Percentiles rank a stretch among this genome's conserved stretches.
Evolutionary conservation across 2,329 filamentous ascomycete species (phyloP).

Genomic region (Clonostachys solani): DNA sequence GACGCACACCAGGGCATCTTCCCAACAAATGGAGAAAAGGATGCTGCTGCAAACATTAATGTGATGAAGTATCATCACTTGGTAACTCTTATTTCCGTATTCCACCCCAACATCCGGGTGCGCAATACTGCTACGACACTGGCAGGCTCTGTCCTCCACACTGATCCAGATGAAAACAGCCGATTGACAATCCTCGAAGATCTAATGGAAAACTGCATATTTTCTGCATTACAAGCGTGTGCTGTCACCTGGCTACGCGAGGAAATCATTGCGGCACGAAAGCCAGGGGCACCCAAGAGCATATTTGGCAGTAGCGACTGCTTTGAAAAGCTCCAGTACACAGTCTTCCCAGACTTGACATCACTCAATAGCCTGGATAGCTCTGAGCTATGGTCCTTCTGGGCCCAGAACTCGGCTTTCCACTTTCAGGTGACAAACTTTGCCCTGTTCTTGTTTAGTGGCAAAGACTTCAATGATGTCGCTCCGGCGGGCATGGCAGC

Average conservation of each 20-base stretch:
- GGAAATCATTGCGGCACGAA: conserved; percentile 47
- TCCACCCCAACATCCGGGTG: conserved; percentile 49
- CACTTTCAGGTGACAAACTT: conserved; percentile 59
- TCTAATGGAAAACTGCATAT: conserved; percentile 61
- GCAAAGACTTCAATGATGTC: conserved; percentile 36
- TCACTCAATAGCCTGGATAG: conserved; percentile 34
- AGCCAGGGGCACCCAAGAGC: conserved; percentile 19
- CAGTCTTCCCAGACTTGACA: conserved; percentile 54
- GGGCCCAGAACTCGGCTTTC: conserved; percentile 46
- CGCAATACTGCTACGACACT: conserved; percentile 50
- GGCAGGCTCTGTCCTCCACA: conserved; percentile 50
- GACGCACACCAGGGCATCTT: conserved; percentile 42
- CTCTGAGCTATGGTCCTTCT: conserved; percentile 43
- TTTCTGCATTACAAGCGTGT: conserved; percentile 56
- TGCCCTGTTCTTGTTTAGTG: conserved; percentile 49
- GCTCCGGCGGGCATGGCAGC: conserved; percentile 52
- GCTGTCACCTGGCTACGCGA: conserved; percentile 62
- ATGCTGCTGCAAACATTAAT: conserved; percentile 20
- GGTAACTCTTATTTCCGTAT: conserved; percentile 51
- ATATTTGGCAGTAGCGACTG: conserved; percentile 49
- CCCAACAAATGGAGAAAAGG: conserved; percentile 13
- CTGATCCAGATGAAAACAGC: conserved; percentile 54
- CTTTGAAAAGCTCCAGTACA: conserved; percentile 56
- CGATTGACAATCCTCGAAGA: conserved; percentile 60
- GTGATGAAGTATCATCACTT: conserved; percentile 60